Conservation (phyloP, 208 protist species). For the Strigomonas culicis region DNA sequence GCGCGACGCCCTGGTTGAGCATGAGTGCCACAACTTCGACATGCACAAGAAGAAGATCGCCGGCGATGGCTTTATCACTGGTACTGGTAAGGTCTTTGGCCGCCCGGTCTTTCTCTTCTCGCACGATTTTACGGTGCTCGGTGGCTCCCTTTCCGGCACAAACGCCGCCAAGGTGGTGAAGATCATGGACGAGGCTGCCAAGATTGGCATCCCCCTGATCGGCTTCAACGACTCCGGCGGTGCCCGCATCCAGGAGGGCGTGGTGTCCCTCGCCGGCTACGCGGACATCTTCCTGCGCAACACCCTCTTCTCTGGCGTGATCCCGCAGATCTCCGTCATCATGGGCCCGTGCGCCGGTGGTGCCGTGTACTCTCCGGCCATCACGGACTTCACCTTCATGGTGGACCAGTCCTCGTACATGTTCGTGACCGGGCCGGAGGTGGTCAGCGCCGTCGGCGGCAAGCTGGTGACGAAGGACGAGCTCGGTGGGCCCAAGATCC, state of each 20-base stretch:
- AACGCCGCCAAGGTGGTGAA: slow-evolving; percentile 97
- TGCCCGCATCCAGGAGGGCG: slow-evolving; percentile 95
- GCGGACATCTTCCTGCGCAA: slow-evolving; percentile 95
- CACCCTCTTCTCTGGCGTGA: slow-evolving; percentile 91
- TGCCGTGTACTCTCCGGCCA: slow-evolving; percentile 90
- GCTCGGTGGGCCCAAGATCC: slow-evolving; percentile 90
- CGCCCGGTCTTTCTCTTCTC: slow-evolving; percentile 93
- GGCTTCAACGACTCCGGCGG: slow-evolving; percentile 97
- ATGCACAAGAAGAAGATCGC: slow-evolving; percentile 83
- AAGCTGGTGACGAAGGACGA: slow-evolving; percentile 89
- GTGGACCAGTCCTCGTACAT: slow-evolving; percentile 95
- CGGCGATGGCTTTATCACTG: slow-evolving; percentile 95
- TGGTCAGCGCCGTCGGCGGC: slow-evolving; percentile 95
- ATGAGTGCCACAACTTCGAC: slow-evolving; percentile 93
- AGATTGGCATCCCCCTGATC: slow-evolving; percentile 94
- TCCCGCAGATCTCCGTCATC: slow-evolving; percentile 96
- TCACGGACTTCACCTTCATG: slow-evolving; percentile 98
- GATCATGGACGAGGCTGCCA: slow-evolving; percentile 95
- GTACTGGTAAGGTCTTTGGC: slow-evolving; percentile 92
- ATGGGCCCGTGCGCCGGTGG: slow-evolving; percentile 95
- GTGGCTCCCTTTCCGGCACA: slow-evolving; percentile 90
- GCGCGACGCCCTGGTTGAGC: slow-evolving; percentile 89
- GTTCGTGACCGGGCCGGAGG: slow-evolving; percentile 97
- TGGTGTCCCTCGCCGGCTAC: slow-evolving; percentile 94
- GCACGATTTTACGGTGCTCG: slow-evolving; percentile 96